Evolutionary conservation across 805 yeast species (phyloP).

Genomic region (Yarrowia porcina): DNA sequence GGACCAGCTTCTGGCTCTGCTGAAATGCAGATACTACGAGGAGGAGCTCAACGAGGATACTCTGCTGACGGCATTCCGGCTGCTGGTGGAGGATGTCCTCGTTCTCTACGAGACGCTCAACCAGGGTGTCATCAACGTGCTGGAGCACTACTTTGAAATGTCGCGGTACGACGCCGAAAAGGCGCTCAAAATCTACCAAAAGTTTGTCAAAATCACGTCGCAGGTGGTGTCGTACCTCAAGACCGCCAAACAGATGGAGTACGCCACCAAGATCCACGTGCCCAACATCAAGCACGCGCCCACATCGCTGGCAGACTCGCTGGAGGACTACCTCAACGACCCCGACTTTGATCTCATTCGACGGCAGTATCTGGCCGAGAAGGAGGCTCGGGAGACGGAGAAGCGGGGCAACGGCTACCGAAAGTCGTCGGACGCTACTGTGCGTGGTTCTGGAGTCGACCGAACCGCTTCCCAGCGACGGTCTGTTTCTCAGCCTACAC

Average conservation of each 20-base stretch:
- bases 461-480: conserved; percentile 20
- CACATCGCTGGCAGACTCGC: conserved; percentile 78
- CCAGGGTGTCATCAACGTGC: conserved; percentile 90
- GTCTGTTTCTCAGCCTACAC: conserved; percentile 32
- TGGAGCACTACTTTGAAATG: conserved; percentile 95
- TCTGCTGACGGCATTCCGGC: conserved; percentile 74
- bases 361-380: conserved; percentile 71
- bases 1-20: conserved; percentile 69
- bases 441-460: neutral
- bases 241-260: conserved; percentile 83
- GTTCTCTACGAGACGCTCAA: conserved; percentile 84
- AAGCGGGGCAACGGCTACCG: conserved; percentile 10
- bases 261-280: conserved; percentile 81
- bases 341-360: conserved; percentile 79
- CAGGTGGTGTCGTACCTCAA: conserved; percentile 84
- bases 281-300: conserved; percentile 98
- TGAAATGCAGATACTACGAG: conserved; percentile 72
- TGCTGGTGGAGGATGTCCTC: conserved; percentile 85
- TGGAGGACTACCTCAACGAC: conserved; percentile 85
- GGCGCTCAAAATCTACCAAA: conserved; percentile 78
- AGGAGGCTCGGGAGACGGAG: conserved; percentile 42
- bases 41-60: conserved; percentile 79
- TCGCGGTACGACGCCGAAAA: conserved; percentile 80
- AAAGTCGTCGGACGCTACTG: conserved; percentile 7
- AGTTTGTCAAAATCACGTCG: conserved; percentile 79